Evolutionary conservation across 305 asterid genomes (phyloP), one percentile per base, ranked within the genome.

Genomic region (Solanum hybrid): DNA sequence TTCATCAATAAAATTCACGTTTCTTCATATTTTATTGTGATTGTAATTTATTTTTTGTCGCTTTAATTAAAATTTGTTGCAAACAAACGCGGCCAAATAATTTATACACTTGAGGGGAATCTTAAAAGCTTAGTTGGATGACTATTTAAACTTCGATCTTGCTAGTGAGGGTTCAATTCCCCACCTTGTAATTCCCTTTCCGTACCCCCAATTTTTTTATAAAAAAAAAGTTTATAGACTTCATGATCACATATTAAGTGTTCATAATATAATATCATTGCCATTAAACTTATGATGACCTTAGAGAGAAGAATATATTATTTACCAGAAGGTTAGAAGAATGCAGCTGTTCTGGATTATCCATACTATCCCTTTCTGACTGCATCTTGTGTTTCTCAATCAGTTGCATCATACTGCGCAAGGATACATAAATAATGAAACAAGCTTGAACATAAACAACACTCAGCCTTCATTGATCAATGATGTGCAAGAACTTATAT

Each of bases 321-420:
- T 64, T 64, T 87, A 95, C 97, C 94, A 89, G 92, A 91, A 39
- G 29, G 34, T 31, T 90, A 57, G 74, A 89, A 90, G 89, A 80
- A 42, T 88, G 94, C 40, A 89, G 92, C n/a, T 90, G 26, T 18
- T 74, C 87, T 86, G 75, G 81, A 26, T 74, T 77, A 29, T 73
- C 93, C 36, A 37, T 51, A 86, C 89, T 36, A 79, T 90, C 93
- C 61, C 91, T 77, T 67, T 91, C 94, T 11, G 94, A 36, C 35
- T 92, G 96, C 90, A 82, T 74, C 40, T 79, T 91, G 85, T 90
- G 93, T 95, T 92, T 94, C 86, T 93, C 95, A 91, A 97, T 92
- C 78, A 96, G 86, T 92, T 97, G 96, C 93, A 83, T 90, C 97
- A 95, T 94, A 94, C 98, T 97, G 75, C 34, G 40, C 20, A 29